Percentiles rank a stretch among this genome's conserved stretches.
Evolutionary conservation across 345 rosid genomes (phyloP).

Genomic region (Brassica cretica): DNA sequence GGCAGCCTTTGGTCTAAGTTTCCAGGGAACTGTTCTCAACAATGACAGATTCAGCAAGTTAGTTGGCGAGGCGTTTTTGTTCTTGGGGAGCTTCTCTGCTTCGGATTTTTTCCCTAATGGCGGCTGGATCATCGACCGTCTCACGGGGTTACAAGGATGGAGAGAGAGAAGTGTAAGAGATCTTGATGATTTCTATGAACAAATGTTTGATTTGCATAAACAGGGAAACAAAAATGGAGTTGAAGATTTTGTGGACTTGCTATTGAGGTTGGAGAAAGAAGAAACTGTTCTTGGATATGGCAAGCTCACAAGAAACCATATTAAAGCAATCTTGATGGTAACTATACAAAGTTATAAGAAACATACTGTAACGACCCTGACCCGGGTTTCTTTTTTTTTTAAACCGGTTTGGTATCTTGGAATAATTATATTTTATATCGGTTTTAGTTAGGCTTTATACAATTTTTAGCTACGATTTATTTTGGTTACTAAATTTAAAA

Average conservation of each 20-base stretch:
- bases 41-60: not conserved
- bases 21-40: not conserved
- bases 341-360: too few species aligned
- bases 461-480: too few species aligned
- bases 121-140: slow-evolving; percentile 44
- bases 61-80: not conserved
- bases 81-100: slow-evolving; percentile 39
- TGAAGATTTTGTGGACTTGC: slow-evolving; percentile 38
- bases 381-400: too few species aligned
- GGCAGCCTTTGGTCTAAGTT: slow-evolving; percentile 1
- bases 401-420: too few species aligned
- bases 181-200: slow-evolving; percentile 43
- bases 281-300: not conserved
- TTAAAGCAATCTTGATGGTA: too few species aligned
- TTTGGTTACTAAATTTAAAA: too few species aligned
- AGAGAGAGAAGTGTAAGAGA: slow-evolving; percentile 37
- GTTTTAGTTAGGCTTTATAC: too few species aligned
- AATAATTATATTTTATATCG: too few species aligned
- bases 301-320: too few species aligned
- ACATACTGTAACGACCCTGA: too few species aligned
- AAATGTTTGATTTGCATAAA: slow-evolving; percentile 46
- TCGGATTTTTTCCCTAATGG: slow-evolving; percentile 43
- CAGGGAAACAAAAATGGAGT: slow-evolving; percentile 9
- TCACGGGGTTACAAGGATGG: slow-evolving; percentile 33
- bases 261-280: slow-evolving; percentile 24